Base-by-base conservation (phyloP, 2,329 filamentous ascomycete genomes). In the Fusarium sp. region DNA sequence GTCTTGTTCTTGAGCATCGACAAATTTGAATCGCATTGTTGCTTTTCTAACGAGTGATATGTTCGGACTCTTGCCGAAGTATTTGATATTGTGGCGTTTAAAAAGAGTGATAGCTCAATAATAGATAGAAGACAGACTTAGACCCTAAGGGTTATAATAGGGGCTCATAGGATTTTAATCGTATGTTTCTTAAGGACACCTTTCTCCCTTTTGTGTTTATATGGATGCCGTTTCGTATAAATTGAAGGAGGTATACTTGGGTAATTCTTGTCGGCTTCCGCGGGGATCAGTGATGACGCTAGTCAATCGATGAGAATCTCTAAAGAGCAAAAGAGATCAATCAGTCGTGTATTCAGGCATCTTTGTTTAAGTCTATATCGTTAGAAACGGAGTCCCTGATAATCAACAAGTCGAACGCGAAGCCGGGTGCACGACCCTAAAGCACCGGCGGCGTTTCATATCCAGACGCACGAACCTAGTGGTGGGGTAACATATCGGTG, bases 401-500 rank as follows among this genome's bases (percentile, higher is more conserved):
- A n/a, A n/a, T n/a, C n/a, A n/a, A n/a, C n/a, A n/a, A n/a, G 34
- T 36, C 12, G 12, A 36, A 36, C 12, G 34, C 12, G 34, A 36
- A 36, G 34, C 34, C 12, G 12, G 34, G 34, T 36, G 34, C 34
- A 36, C 12, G 12, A 36, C 34, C 34, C 34, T 36, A 46, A 46
- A 46, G 43, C 27, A 4, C 43, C 43, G 9, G 43, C 43, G 43
- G 43, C 43, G 9, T 46, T 46, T 46, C 18, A 46, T 46, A 46
- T 46, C 43, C 18, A 46, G 43, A 23, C 27, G 27, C 23, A 46
- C 27, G 16, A 46, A 46, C 43, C 43, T 46, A 46, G 43, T 46
- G 7, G 43, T 46, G 23, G 43, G 43, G 43, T 46, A 46, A 18
- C 43, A 18, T 46, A 46, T 46, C 43, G 43, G 43, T 46, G 39